A percentile compares a stretch with the other conserved stretches of the same genome.
Conservation (phyloP, 345 rosid species). For the Gossypium arboreum region DNA sequence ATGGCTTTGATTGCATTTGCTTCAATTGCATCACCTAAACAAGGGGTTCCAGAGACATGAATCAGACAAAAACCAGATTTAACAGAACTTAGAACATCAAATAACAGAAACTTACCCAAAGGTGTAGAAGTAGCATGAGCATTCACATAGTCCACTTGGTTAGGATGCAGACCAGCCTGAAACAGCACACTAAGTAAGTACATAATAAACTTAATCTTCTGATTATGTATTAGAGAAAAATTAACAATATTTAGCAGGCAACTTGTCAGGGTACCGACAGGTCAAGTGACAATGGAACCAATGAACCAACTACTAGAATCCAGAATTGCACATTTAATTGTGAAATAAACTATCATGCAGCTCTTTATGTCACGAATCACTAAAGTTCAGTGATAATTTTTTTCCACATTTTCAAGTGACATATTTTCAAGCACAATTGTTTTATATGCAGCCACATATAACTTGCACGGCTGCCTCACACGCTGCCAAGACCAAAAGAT, state of each 20-base stretch:
- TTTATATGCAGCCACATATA: neutral
- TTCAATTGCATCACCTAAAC: slow-evolving; percentile 81
- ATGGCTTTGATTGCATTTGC: slow-evolving; percentile 70
- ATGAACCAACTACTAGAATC: neutral
- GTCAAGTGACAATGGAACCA: neutral
- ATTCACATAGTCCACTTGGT: slow-evolving; percentile 81
- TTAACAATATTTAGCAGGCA: neutral
- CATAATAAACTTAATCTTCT: slow-evolving; percentile 17
- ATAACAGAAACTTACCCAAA: slow-evolving; percentile 49
- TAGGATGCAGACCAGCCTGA: slow-evolving; percentile 75
- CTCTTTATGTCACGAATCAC: neutral
- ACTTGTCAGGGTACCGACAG: neutral
- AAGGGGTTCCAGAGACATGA: slow-evolving; percentile 11
- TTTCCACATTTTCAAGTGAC: neutral
- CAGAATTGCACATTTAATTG: neutral
- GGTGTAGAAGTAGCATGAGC: slow-evolving; percentile 98
- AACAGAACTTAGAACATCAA: neutral
- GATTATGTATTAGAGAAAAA: neutral
- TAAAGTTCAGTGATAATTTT: neutral
- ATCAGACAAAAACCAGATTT: neutral
- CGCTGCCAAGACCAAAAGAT: neutral
- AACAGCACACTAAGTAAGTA: slow-evolving; percentile 20
- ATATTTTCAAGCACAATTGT: neutral
- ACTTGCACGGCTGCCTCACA: neutral
- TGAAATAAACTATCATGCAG: neutral